Conservation (phyloP, 2,329 filamentous ascomycete species). For the Trichophyton rubrum region DNA sequence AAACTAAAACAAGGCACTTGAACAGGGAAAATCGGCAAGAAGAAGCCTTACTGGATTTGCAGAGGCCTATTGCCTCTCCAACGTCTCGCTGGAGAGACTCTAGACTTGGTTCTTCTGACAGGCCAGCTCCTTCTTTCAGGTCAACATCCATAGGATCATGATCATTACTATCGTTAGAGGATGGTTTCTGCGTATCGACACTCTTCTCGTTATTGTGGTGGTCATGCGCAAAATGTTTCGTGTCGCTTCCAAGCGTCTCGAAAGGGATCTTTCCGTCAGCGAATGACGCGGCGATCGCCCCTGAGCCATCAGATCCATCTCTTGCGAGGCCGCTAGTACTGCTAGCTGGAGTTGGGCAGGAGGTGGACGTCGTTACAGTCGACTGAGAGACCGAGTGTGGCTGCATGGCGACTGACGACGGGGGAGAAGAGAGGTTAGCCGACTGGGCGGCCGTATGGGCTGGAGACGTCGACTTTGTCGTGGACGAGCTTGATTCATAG, state of each 20-base stretch:
- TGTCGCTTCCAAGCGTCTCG: constrained; percentile 2
- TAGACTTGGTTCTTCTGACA: constrained; percentile 22
- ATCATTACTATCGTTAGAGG: constrained; percentile 12
- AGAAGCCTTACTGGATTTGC: constrained; percentile 38
- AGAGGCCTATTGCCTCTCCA: constrained; percentile 37
- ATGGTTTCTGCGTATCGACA: constrained; percentile 18
- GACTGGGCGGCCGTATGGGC: constrained; percentile 32
- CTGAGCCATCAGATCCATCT: constrained; percentile 16
- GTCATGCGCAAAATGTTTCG: not conserved
- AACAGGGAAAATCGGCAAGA: constrained; percentile 15
- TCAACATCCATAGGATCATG: constrained; percentile 32
- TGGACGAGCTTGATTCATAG: constrained; percentile 36
- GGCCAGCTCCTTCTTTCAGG: constrained; percentile 16
- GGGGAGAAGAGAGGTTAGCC: constrained; percentile 29
- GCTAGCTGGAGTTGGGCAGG: constrained; percentile 36
- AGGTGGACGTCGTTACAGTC: constrained; percentile 28
- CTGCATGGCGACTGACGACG: constrained; percentile 32
- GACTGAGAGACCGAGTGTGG: constrained; percentile 32
- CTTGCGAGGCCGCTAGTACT: constrained; percentile 31
- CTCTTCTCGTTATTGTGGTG: not conserved
- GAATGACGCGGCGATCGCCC: constrained; percentile 6
- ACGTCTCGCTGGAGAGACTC: constrained; percentile 36
- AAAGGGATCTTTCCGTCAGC: constrained; percentile 11
- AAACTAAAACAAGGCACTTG: too few relatives aligned
- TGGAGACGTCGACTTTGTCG: constrained; percentile 33